A percentile compares a stretch with the other conserved stretches of the same genome.
Evolutionary conservation across 2,329 filamentous ascomycete genomes (phyloP).

Genomic region (Aspergillus versicolor): DNA sequence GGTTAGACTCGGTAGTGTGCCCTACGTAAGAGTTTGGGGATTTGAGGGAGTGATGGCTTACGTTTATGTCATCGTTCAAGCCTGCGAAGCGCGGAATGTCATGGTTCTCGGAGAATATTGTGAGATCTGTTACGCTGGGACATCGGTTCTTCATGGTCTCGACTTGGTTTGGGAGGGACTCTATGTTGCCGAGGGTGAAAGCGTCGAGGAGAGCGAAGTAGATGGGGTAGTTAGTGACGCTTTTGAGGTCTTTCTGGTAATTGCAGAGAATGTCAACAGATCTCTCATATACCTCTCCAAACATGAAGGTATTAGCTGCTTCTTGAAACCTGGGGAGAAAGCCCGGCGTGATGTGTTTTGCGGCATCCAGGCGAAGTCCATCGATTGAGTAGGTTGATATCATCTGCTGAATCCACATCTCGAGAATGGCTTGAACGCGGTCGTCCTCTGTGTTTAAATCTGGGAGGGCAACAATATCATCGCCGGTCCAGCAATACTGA

Average conservation of each 20-base stretch:
- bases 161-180: conserved; percentile 26
- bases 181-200: conserved; percentile 34
- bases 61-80: conserved; percentile 49
- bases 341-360: conserved; percentile 45
- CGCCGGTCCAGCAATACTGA: conserved; percentile 53
- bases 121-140: conserved; percentile 46
- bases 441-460: conserved; percentile 48
- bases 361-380: conserved; percentile 53
- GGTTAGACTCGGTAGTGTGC: too few species aligned
- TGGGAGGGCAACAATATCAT: conserved; percentile 46
- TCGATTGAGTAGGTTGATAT: conserved; percentile 49
- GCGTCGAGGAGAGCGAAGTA: conserved; percentile 37
- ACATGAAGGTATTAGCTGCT: conserved; percentile 42
- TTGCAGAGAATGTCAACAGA: conserved; percentile 39
- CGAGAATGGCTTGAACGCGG: conserved; percentile 41
- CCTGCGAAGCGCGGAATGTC: conserved; percentile 57
- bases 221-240: conserved; percentile 50
- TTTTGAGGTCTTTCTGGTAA: conserved; percentile 43
- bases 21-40: background rate
- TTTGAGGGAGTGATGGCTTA: background rate
- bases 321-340: conserved; percentile 43
- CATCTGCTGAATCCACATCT: conserved; percentile 41
- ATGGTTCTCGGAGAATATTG: conserved; percentile 60
- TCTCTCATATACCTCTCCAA: conserved; percentile 47
- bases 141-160: conserved; percentile 27